phyloP scores from a whole-genome alignment of 1,284 basidiomycete species.

The Boletus mariae region DNA sequence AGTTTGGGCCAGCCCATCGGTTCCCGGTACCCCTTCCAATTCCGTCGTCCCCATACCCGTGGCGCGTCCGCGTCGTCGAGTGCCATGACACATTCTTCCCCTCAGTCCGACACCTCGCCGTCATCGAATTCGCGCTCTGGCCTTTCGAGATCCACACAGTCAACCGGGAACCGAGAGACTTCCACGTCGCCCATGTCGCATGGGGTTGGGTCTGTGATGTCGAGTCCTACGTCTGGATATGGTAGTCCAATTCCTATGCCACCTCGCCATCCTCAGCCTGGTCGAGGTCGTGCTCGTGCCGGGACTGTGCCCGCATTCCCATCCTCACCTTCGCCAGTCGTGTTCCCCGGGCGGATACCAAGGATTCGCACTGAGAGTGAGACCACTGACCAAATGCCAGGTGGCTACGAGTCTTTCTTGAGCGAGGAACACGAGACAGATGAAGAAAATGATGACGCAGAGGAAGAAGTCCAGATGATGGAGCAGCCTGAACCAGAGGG shows the following conservation, averaged over 20 bases:
- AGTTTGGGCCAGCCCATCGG: slow-evolving; percentile 71
- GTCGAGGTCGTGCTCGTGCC: slow-evolving; percentile 42
- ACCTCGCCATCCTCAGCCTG: slow-evolving; percentile 56
- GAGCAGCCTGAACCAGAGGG: slow-evolving; percentile 53
- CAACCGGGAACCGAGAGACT: slow-evolving; percentile 53
- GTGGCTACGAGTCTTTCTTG: slow-evolving; percentile 31
- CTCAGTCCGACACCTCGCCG: slow-evolving; percentile 33
- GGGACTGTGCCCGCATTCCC: slow-evolving; percentile 48
- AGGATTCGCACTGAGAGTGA: slow-evolving; percentile 46
- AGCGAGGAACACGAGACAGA: slow-evolving; percentile 38
- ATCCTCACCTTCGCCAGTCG: slow-evolving; percentile 44
- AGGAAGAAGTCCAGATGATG: slow-evolving; percentile 42
- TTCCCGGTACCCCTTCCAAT: slow-evolving; percentile 68
- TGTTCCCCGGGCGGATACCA: slow-evolving; percentile 35
- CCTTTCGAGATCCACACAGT: slow-evolving; percentile 45
- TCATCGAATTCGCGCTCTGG: slow-evolving; percentile 44
- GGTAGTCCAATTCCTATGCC: slow-evolving; percentile 64
- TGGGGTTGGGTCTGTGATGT: slow-evolving; percentile 30
- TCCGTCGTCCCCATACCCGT: slow-evolving; percentile 49
- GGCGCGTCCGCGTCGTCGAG: slow-evolving; percentile 43
- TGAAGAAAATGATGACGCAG: slow-evolving; percentile 38
- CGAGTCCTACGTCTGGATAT: slow-evolving; percentile 37
- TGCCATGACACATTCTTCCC: slow-evolving; percentile 33
- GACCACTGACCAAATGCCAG: slow-evolving; percentile 33
- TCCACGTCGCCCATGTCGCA: slow-evolving; percentile 47